Percentiles rank a stretch among this genome's conserved stretches.
phyloP scores from a whole-genome alignment of 2,329 filamentous ascomycete species.

The Orbilia quercus region DNA sequence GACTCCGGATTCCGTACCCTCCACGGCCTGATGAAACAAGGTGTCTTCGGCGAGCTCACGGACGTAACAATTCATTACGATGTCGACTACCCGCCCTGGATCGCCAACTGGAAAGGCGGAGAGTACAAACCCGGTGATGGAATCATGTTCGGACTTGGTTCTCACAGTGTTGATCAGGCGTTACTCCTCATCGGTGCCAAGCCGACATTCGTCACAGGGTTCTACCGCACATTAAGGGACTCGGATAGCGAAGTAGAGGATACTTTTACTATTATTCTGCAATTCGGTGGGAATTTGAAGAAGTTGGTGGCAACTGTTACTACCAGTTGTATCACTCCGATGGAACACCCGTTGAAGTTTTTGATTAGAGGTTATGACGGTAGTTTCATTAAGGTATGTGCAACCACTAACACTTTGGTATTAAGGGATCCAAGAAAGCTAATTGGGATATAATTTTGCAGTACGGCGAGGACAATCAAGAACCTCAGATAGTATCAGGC shows the following conservation, averaged over 20 bases:
- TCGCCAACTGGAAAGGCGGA: slow-evolving; percentile 57
- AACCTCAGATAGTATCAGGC: slow-evolving; percentile 40
- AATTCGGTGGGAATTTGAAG: slow-evolving; percentile 35
- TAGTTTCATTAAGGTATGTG: slow-evolving; percentile 63
- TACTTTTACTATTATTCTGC: slow-evolving; percentile 58
- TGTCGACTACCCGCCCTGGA: slow-evolving; percentile 57
- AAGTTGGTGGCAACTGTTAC: slow-evolving; percentile 62
- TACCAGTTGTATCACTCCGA: slow-evolving; percentile 61
- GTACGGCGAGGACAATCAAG: slow-evolving; percentile 53
- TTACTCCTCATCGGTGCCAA: slow-evolving; percentile 63
- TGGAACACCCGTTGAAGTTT: slow-evolving; percentile 61
- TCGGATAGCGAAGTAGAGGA: slow-evolving; percentile 59
- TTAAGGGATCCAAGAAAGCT: neutral
- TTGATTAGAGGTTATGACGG: slow-evolving; percentile 62
- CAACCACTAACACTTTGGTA: neutral
- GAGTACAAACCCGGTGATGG: slow-evolving; percentile 59
- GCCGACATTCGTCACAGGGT: slow-evolving; percentile 57
- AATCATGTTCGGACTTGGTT: slow-evolving; percentile 63
- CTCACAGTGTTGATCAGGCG: slow-evolving; percentile 63
- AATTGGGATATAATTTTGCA: slow-evolving; percentile 8
- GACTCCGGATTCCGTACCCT: slow-evolving; percentile 63
- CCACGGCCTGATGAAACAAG: slow-evolving; percentile 40
- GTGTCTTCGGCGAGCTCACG: slow-evolving; percentile 56
- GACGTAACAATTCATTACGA: slow-evolving; percentile 59
- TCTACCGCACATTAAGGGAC: slow-evolving; percentile 60